Conservation (phyloP, 305 asterid species). For the Solanum hybrid region DNA sequence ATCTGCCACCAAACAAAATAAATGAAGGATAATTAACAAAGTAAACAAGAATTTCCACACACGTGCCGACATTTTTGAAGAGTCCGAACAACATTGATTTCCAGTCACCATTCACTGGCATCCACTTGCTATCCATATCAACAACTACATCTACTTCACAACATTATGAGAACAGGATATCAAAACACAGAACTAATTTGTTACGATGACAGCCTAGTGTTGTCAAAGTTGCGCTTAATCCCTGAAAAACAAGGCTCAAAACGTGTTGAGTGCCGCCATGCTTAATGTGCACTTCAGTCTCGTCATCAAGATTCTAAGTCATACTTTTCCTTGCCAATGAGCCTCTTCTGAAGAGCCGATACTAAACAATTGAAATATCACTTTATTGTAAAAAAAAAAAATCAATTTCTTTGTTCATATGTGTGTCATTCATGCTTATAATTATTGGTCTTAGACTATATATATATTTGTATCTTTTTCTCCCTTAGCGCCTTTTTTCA, state of each 20-base stretch:
- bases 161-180: neutral
- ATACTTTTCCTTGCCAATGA: neutral
- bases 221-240: neutral
- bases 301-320: neutral
- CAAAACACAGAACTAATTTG: neutral
- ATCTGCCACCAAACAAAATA: slow-evolving; percentile 28
- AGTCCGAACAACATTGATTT: neutral
- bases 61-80: neutral
- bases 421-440: neutral
- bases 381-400: neutral
- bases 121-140: neutral
- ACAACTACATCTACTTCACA: neutral
- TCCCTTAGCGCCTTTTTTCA: neutral
- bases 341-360: neutral
- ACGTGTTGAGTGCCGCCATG: neutral
- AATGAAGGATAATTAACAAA: neutral
- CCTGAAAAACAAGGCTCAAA: neutral
- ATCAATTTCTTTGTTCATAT: neutral
- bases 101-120: neutral
- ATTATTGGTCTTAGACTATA: neutral
- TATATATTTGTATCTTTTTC: neutral
- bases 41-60: neutral
- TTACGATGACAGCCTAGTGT: neutral
- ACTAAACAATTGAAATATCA: neutral
- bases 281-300: neutral